Conservation (phyloP, 495 filamentous ascomycete genomes). For the Annulohypoxylon moriforme region DNA sequence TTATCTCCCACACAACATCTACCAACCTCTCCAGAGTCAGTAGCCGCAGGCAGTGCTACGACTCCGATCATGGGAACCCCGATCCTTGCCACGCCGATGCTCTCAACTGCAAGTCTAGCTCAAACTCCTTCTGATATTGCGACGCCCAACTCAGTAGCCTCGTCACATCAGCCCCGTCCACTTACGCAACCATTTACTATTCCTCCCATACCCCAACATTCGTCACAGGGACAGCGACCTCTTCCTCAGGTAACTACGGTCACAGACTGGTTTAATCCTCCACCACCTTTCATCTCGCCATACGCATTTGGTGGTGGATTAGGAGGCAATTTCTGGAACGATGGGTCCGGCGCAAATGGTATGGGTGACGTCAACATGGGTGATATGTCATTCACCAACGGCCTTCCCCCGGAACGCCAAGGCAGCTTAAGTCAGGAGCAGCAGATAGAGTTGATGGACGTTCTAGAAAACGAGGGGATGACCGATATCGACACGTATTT, state of each 20-base stretch:
- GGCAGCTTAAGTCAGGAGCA: conserved; percentile 76
- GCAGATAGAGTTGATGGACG: conserved; percentile 75
- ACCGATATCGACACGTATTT: conserved; percentile 71
- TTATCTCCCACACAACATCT: conserved; percentile 39
- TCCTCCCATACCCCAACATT: conserved; percentile 49
- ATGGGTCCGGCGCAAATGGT: conserved; percentile 53
- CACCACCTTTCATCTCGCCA: conserved; percentile 64
- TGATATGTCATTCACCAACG: conserved; percentile 43
- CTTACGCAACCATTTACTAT: conserved; percentile 52
- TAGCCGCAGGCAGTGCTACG: conserved; percentile 28
- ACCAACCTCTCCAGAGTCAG: conserved; percentile 42
- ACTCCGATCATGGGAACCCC: conserved; percentile 40
- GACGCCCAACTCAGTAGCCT: conserved; percentile 39
- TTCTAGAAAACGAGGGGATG: conserved; percentile 72
- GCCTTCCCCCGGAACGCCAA: conserved; percentile 58
- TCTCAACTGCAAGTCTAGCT: conserved; percentile 37
- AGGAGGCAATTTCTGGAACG: conserved; percentile 58
- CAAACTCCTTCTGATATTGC: conserved; percentile 43
- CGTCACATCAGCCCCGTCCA: conserved; percentile 38
- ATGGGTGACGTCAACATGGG: conserved; percentile 46
- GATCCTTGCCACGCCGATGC: conserved; percentile 38
- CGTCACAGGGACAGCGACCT: conserved; percentile 52
- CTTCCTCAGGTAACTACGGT: conserved; percentile 50
- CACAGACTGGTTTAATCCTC: conserved; percentile 60
- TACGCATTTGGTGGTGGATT: conserved; percentile 57